Conservation (phyloP, 306 rosid genomes). For the Quercus glauca region DNA sequence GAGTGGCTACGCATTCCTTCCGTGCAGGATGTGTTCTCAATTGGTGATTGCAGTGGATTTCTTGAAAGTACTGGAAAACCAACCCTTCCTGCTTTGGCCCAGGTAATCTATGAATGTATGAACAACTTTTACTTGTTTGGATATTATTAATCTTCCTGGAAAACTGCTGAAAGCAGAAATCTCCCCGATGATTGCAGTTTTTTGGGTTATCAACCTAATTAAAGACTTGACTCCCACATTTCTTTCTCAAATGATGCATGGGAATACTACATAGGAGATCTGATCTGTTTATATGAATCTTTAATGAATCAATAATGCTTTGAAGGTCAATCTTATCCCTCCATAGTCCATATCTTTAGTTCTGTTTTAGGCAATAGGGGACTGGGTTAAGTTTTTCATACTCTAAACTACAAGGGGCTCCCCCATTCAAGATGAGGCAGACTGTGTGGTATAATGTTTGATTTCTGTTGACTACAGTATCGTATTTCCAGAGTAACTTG, state of each 20-base stretch:
- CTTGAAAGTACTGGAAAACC: slow-evolving; percentile 88
- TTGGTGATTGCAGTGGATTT: slow-evolving; percentile 95
- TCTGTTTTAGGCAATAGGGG: not conserved
- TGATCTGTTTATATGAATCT: not conserved
- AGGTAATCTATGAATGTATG: slow-evolving; percentile 39
- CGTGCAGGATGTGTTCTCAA: slow-evolving; percentile 68
- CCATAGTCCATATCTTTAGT: not conserved
- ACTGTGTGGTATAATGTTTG: not conserved
- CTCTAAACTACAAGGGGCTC: not conserved
- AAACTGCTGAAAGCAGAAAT: not conserved
- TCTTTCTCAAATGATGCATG: no score
- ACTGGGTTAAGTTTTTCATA: not conserved
- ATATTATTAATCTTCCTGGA: slow-evolving; percentile 8
- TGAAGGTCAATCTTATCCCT: not conserved
- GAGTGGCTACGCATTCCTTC: slow-evolving; percentile 90
- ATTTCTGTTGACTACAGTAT: not conserved
- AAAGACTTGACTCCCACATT: no score
- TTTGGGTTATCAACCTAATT: not conserved
- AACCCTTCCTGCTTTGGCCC: slow-evolving; percentile 90
- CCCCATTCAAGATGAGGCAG: not conserved
- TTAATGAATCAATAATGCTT: not conserved
- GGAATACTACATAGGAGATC: no score
- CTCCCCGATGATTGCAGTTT: not conserved
- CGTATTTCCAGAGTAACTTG: not conserved
- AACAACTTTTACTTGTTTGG: not conserved